Conservation (phyloP, 2,329 filamentous ascomycete genomes). For the Juglanconis oblonga region DNA sequence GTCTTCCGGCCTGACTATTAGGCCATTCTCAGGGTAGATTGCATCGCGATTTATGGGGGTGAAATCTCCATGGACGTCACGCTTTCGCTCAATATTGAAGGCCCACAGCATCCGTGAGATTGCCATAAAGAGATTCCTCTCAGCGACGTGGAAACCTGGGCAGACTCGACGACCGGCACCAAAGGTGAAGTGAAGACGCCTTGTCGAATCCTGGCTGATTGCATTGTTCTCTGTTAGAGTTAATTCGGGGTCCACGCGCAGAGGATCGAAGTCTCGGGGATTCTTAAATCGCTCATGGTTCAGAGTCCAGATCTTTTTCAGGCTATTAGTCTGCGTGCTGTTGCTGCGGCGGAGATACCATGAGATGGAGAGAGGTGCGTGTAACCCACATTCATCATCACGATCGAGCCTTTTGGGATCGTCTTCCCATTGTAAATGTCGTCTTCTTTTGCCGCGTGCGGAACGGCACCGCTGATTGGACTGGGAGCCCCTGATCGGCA, state of each 20-base stretch:
- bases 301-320: not conserved
- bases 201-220: not conserved
- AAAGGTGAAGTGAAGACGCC: slow-evolving; percentile 2
- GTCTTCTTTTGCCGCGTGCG: not conserved
- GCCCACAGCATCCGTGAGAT: not conserved
- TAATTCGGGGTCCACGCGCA: not conserved
- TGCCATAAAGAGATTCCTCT: not conserved
- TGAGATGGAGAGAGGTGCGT: not conserved
- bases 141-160: not conserved
- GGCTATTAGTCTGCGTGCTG: not conserved
- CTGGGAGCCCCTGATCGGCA: not conserved
- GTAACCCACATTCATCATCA: slow-evolving; percentile 3
- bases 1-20: not conserved
- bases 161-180: not conserved
- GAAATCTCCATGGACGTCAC: not conserved
- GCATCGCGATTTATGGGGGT: not conserved
- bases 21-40: not conserved
- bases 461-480: not conserved
- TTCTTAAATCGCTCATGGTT: not conserved
- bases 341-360: not conserved
- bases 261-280: not conserved
- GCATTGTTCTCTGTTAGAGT: not conserved
- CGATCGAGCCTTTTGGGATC: not conserved
- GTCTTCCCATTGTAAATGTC: not conserved
- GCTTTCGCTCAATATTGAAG: not conserved